Base-by-base conservation (phyloP, 768 basidiomycete species). In the Saitozyma podzolica region DNA sequence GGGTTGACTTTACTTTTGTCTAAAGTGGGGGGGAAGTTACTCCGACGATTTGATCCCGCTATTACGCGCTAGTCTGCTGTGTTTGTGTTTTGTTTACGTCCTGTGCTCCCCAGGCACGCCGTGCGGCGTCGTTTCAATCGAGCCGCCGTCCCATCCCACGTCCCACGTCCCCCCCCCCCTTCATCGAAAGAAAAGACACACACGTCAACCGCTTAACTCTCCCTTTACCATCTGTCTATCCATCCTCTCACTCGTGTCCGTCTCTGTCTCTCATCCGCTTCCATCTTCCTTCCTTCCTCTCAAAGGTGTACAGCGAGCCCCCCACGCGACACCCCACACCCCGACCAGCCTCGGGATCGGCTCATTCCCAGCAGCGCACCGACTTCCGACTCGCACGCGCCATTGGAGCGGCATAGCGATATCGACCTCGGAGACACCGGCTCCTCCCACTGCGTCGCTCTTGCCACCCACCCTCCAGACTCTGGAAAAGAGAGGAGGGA, bases 1-100 rank as follows among this genome's bases (percentile, higher is more conserved):
- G 5, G 5, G 29, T 29, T 29, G 29, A 29, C 29, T 29, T 29
- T 29, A 29, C 29, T 29, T 29, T 29, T 29, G 29, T 29, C 29
- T 29, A 29, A 29, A 29, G 29, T 29, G 29, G 29, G 29, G 29
- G 29, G 29, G 29, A 29, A 29, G 29, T 29, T 29, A 29, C 29
- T 29, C 29, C 29, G 53, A 54, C 17, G 8, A n/a, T 54, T 50
- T 50, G 49, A 50, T 50, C 14, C 49, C 49, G 49, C 16, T 54
- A 54, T 37, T 29, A 10, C 39, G 10, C 8, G 29, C 49, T 50
- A 29, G 29, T 17, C 29, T 14, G 17, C 16, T 50, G 29, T 29
- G 29, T 29, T 29, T 29, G 29, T 29, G 29, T 29, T 29, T 29
- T 29, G 29, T 29, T 29, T 29, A 29, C 29, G 29, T 29, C 29